Conservation (phyloP, 148 eudicot genomes). For the Fallopia convolvulus region DNA sequence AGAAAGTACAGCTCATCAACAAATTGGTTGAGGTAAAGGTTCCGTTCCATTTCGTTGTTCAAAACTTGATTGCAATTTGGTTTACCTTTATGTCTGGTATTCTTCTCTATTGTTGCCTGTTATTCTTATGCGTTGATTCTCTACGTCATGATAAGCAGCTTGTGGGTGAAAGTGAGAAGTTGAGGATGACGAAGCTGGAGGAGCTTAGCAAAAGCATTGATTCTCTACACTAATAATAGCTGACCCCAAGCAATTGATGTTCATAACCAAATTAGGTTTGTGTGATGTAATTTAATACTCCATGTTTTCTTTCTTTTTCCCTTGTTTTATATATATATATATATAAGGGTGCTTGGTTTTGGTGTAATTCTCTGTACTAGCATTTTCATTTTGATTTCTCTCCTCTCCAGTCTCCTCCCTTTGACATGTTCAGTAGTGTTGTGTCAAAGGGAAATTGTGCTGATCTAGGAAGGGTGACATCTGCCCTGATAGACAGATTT, state of each 20-base stretch:
- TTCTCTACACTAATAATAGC: conserved; percentile 18
- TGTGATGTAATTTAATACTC: conserved; percentile 6
- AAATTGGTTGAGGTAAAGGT: conserved; percentile 52
- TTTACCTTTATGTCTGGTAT: background rate
- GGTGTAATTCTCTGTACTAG: background rate
- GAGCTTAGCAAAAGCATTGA: conserved; percentile 64
- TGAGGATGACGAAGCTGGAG: conserved; percentile 54
- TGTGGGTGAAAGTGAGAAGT: conserved; percentile 49
- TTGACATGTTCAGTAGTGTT: conserved; percentile 3
- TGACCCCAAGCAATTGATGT: conserved; percentile 11
- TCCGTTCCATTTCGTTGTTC: background rate
- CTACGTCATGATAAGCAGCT: conserved; percentile 24
- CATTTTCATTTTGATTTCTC: background rate
- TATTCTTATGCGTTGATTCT: background rate
- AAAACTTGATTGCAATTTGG: background rate
- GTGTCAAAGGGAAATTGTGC: background rate
- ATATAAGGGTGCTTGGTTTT: conserved; percentile 9
- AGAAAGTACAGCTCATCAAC: conserved; percentile 44
- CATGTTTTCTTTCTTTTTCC: conserved; percentile 3
- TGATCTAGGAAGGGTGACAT: conserved; percentile 8
- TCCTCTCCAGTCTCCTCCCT: background rate
- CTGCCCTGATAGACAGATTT: conserved; percentile 10
- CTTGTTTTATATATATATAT: background rate
- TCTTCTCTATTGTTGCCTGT: background rate
- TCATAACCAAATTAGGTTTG: conserved; percentile 10